These are phyloP conservation scores for Leptographium procerum DNA, from an alignment of 2,329 filamentous ascomycete species.

Conservation along the genomic window DNA sequence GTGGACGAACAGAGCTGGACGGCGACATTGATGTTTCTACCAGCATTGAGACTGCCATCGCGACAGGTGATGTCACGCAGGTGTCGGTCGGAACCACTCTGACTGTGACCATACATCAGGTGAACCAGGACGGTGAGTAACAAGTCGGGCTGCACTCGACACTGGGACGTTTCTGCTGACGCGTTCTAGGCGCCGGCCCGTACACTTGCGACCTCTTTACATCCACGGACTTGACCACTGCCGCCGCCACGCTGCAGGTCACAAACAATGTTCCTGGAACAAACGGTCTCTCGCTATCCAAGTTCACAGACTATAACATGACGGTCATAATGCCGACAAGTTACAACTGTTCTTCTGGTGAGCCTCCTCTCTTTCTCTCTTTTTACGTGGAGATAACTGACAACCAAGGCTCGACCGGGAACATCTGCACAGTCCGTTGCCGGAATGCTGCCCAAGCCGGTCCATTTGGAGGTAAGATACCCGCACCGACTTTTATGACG, in stretches of 20 bases:
- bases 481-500: no score
- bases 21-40: constrained; percentile 1
- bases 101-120: constrained; percentile 3
- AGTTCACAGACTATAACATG: constrained; percentile 6
- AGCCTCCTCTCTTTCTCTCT: background rate
- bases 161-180: background rate
- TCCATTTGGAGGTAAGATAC: constrained; percentile 1
- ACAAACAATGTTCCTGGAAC: constrained; percentile 3
- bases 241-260: background rate
- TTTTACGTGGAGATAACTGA: background rate
- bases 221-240: background rate
- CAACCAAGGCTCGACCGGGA: background rate
- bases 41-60: constrained; percentile 1
- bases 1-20: constrained; percentile 3
- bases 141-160: background rate
- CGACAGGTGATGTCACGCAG: background rate
- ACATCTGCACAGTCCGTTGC: constrained; percentile 2
- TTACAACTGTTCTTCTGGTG: constrained; percentile 1
- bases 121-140: constrained; percentile 4
- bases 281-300: constrained; percentile 3
- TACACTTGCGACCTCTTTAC: constrained; percentile 2
- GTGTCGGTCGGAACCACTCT: constrained; percentile 1
- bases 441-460: constrained; percentile 1
- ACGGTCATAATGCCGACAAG: constrained; percentile 1
- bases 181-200: background rate